Conservation (phyloP, 306 rosid species). For the Trifolium fragiferum region DNA sequence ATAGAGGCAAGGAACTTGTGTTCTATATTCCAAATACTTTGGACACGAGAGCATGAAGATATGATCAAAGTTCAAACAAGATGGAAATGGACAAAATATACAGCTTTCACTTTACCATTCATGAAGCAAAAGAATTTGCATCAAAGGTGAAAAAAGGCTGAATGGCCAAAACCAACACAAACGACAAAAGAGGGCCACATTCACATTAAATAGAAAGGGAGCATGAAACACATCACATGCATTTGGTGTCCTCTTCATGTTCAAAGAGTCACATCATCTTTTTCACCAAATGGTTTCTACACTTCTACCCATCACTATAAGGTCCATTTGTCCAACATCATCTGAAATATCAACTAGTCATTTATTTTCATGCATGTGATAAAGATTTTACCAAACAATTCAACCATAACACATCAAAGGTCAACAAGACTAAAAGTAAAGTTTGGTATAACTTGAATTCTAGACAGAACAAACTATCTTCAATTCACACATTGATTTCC, state of each 20-base stretch:
- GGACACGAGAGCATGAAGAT: slow-evolving; percentile 24
- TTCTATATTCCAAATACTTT: slow-evolving; percentile 28
- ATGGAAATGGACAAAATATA: slow-evolving; percentile 43
- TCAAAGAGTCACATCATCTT: slow-evolving; percentile 46
- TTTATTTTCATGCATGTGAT: slow-evolving; percentile 31
- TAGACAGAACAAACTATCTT: slow-evolving; percentile 38
- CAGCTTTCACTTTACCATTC: slow-evolving; percentile 39
- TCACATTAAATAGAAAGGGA: slow-evolving; percentile 38
- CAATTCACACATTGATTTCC: slow-evolving; percentile 64
- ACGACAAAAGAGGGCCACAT: slow-evolving; percentile 38
- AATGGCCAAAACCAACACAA: slow-evolving; percentile 33
- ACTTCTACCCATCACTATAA: slow-evolving; percentile 30
- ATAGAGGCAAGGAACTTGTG: background rate
- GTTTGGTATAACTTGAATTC: slow-evolving; percentile 11
- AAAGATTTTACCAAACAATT: slow-evolving; percentile 16
- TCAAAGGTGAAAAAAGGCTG: slow-evolving; percentile 31
- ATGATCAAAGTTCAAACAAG: slow-evolving; percentile 28
- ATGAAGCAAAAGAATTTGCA: slow-evolving; percentile 29
- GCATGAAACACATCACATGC: slow-evolving; percentile 52
- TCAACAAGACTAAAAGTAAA: slow-evolving; percentile 9
- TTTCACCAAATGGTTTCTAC: slow-evolving; percentile 23
- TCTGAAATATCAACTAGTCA: slow-evolving; percentile 26
- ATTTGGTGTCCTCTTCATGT: slow-evolving; percentile 48
- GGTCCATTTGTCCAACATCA: slow-evolving; percentile 35
- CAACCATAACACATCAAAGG: slow-evolving; percentile 21